Base-by-base conservation (phyloP, 2,329 filamentous ascomycete species). In the Fusarium miscanthi region DNA sequence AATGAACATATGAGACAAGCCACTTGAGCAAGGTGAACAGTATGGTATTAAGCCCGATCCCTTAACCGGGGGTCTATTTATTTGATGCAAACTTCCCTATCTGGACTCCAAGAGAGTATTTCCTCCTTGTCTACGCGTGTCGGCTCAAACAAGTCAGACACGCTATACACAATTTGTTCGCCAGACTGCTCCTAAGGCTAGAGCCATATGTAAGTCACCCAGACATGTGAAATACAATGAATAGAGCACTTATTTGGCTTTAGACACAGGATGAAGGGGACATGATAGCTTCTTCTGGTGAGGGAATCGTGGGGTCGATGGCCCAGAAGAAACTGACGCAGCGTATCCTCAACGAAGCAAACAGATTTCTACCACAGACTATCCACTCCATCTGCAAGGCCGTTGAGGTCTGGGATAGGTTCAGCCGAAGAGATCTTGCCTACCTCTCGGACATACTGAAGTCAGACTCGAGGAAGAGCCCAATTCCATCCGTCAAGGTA, bases 201-300 rank as follows among this genome's bases (percentile, higher is more conserved):
- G 37, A 63, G 3, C 57, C 40, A 13, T 38, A 64, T 30, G 46
- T 61, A 30, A 46, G 57, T 14, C 12, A 1, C 16, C 5, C 1
- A 1, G 3, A 2, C 1, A 2, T 8, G 3, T 9, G 8, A 1
- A 8, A 3, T 8, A 14, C 0, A 2, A 19, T 16, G 2, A 6
- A 19, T n/a, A 3, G 11, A 8, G 2, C 25, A 10, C 37, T 35
- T 23, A 45, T 16, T 30, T 16, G 2, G 1, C 3, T 2, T 3
- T 6, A 64, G 62, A 62, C 43, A 2, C 58, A 63, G 10, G 58
- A 62, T 13, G 19, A 51, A 11, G 19, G 33, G 0, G 38, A 37
- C 0, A 11, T 45, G 3, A 4, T 33, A 2, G 1, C n/a, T n/a
- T 13, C 19, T 3, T n/a, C n/a, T 1, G 3, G 6, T 0, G 27